Conservation (phyloP, 2,329 filamentous ascomycete genomes). For the Pestalotiopsis sp. region DNA sequence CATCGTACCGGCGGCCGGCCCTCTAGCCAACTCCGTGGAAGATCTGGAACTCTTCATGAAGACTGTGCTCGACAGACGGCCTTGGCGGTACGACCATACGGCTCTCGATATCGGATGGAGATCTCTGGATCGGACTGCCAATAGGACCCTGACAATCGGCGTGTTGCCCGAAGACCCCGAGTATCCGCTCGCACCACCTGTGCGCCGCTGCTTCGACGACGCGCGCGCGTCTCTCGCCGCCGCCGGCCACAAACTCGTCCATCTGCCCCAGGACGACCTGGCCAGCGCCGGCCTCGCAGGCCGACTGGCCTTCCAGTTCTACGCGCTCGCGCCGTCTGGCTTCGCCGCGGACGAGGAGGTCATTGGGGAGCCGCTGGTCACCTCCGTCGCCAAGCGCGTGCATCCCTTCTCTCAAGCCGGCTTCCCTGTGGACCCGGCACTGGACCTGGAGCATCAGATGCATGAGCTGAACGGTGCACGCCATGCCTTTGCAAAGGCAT, state of each 20-base stretch:
- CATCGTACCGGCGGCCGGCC: conserved; percentile 43
- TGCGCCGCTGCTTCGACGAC: conserved; percentile 45
- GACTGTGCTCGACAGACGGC: conserved; percentile 38
- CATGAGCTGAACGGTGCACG: conserved; percentile 42
- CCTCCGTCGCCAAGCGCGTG: conserved; percentile 33
- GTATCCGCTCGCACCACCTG: conserved; percentile 53
- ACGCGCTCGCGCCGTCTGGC: conserved; percentile 34
- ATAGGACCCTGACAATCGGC: conserved; percentile 45
- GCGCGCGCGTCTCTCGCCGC: conserved; percentile 40
- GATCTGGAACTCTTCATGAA: conserved; percentile 44
- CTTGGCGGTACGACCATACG: conserved; percentile 47
- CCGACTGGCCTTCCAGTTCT: conserved; percentile 43
- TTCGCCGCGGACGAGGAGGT: conserved; percentile 32
- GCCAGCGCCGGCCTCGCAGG: conserved; percentile 30
- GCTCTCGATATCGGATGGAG: conserved; percentile 50
- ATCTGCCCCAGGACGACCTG: conserved; percentile 30
- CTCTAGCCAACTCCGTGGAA: conserved; percentile 41
- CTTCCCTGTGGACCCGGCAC: conserved; percentile 32
- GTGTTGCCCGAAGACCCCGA: conserved; percentile 48
- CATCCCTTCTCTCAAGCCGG: conserved; percentile 20
- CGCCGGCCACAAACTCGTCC: conserved; percentile 47
- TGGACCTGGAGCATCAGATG: conserved; percentile 38
- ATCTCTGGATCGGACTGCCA: conserved; percentile 17
- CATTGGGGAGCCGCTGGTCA: conserved; percentile 44
- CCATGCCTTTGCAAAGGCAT: conserved; percentile 38